phyloP scores from a whole-genome alignment of 2,329 filamentous ascomycete species.

The Didymella segeticola region DNA sequence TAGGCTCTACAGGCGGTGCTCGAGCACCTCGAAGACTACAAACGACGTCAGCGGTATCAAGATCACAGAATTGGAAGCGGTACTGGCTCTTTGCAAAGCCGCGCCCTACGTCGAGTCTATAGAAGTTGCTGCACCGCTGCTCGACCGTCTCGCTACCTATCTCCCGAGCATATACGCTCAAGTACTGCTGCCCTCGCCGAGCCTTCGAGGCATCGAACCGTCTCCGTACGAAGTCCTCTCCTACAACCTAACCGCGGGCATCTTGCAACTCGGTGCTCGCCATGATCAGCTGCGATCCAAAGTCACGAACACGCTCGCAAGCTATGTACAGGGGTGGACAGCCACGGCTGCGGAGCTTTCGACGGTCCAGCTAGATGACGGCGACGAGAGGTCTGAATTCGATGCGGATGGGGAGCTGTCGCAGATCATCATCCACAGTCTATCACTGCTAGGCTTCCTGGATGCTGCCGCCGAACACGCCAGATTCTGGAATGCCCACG shows the following conservation, averaged over 20 bases:
- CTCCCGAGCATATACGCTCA: conserved; percentile 85
- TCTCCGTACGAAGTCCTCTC: conserved; percentile 88
- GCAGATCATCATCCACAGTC: conserved; percentile 76
- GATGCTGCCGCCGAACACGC: conserved; percentile 79
- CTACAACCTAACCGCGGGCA: conserved; percentile 77
- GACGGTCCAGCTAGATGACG: conserved; percentile 60
- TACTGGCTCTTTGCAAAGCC: conserved; percentile 89
- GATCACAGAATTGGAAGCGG: conserved; percentile 87
- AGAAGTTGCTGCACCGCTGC: conserved; percentile 78
- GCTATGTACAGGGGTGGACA: conserved; percentile 75
- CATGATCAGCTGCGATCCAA: conserved; percentile 72
- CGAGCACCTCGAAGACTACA: conserved; percentile 23
- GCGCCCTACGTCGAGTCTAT: conserved; percentile 74
- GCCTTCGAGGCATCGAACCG: conserved; percentile 81
- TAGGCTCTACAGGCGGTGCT: conserved; percentile 52
- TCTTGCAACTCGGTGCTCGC: conserved; percentile 79
- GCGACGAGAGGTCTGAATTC: conserved; percentile 58
- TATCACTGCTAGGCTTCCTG: conserved; percentile 90
- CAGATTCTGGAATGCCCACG: conserved; percentile 79
- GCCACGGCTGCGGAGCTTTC: conserved; percentile 65
- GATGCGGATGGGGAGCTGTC: conserved; percentile 60
- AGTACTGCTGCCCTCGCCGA: conserved; percentile 77
- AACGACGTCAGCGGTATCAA: conserved; percentile 55
- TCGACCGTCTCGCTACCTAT: conserved; percentile 81
- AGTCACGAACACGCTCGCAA: conserved; percentile 70